Conservation (phyloP, 2,329 filamentous ascomycete species). For the Verticillium nonalfalfae region DNA sequence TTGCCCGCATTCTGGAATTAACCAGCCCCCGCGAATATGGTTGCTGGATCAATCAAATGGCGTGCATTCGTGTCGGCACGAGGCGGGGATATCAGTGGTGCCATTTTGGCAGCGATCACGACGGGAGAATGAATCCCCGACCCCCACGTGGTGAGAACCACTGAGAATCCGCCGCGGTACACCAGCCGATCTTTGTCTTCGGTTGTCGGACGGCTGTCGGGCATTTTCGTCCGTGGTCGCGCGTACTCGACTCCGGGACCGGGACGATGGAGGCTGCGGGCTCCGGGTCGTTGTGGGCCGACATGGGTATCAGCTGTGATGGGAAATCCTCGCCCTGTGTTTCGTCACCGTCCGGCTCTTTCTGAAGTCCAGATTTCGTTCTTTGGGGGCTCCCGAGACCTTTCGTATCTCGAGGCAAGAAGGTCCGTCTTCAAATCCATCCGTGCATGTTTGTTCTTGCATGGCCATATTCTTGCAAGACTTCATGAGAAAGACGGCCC, state of each 20-base stretch:
- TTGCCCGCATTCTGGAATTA: neutral
- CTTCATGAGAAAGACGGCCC: neutral
- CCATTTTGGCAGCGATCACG: constrained; percentile 8
- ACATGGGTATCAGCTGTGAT: no score
- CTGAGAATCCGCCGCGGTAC: neutral
- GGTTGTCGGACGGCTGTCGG: neutral
- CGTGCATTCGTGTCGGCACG: neutral
- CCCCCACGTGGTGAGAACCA: neutral
- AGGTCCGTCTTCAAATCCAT: neutral
- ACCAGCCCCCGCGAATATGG: neutral
- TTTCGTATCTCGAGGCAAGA: no score
- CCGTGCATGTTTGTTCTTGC: neutral
- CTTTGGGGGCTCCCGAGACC: no score
- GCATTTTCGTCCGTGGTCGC: neutral
- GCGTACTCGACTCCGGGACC: neutral
- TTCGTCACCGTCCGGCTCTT: no score
- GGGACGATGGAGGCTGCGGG: neutral
- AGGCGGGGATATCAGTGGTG: constrained; percentile 2
- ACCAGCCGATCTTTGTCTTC: neutral
- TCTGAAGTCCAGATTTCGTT: no score
- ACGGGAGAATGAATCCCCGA: neutral
- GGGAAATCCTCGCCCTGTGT: no score
- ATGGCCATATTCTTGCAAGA: neutral
- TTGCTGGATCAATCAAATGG: neutral
- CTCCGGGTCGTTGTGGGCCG: neutral